Evolutionary conservation across 2,329 filamentous ascomycete species (phyloP), one percentile per base, ranked within the genome.

Genomic region (Clarireedia paspali): DNA sequence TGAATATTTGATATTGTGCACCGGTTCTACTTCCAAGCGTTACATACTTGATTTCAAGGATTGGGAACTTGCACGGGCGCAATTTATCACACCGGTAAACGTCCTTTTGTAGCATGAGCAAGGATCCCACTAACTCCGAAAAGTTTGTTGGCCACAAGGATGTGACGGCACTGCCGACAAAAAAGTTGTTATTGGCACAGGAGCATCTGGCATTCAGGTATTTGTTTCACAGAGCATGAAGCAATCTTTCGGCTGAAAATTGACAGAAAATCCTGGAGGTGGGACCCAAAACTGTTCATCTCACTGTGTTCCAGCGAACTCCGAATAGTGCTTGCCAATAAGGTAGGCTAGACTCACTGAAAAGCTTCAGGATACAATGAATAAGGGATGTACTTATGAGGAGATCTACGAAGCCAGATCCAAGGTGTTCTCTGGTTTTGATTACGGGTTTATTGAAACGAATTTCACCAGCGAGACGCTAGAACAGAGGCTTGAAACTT

Each of bases 311-410:
- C 62, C 76, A 84, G 58, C 73, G 82, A 17, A 84, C 78, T 2
- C 79, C 82, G 0, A 83, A 82, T 56, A 73, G 79, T 78, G 76
- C 12, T 64, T 85, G 0, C 83, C 83, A 0, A 83, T 85, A 78
- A 69, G 74, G 1, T 78, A 82, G 60, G 67, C 71, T 1, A 53
- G 67, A 2, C 62, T 82, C 1, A 71, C 72, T 0, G 55, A 44
- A 1, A 36, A 50, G 4, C 70, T 66, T 34, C 70, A 78, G 44
- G 74, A 80, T 53, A 73, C 80, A 59, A 69, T 75, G 20, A 69
- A 69, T 26, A 62, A 61, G 6, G 73, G 73, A 45, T 61, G 62
- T 0, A 62, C 60, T 1, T 75, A 75, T 34, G 64, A 64, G 0
- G 61, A 68, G 6, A 64, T 80, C 6, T 81, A 78, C 63, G 69